A percentile compares a stretch with the other conserved stretches of the same genome.
Conservation (phyloP, 345 rosid species). For the Citrus reticulata region DNA sequence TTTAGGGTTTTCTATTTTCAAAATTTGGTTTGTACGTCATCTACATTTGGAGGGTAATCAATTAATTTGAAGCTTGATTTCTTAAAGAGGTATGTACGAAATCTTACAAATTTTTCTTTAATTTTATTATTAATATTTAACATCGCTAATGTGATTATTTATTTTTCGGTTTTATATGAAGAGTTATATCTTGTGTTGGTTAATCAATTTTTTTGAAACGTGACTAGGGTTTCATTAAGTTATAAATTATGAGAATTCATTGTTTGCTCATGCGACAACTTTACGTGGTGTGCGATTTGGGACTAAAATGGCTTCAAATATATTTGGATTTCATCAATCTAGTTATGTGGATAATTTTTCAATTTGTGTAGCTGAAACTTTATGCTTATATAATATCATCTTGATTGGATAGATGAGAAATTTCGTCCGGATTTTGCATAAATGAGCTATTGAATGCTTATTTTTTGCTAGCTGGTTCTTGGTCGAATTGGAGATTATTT, state of each 20-base stretch:
- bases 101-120: background rate
- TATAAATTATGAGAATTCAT: background rate
- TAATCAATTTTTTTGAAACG: background rate
- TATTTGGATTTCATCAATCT: background rate
- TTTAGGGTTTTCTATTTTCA: background rate
- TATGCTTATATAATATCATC: background rate
- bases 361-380: background rate
- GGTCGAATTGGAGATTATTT: background rate
- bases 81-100: background rate
- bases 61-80: background rate
- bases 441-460: background rate
- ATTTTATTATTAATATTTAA: background rate
- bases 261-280: background rate
- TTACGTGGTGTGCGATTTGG: too few species aligned
- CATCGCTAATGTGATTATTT: background rate
- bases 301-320: background rate
- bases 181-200: background rate
- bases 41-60: background rate
- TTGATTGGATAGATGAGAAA: background rate
- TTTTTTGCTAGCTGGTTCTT: background rate
- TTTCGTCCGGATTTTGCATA: background rate
- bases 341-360: background rate
- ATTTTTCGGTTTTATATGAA: too few species aligned
- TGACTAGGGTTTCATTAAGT: background rate
- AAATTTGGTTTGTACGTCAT: background rate